A percentile compares a stretch with the other conserved stretches of the same genome.
These are phyloP conservation scores for Crithidia brevicula DNA, from an alignment of 208 protist genomes.

Conservation along the genomic window DNA sequence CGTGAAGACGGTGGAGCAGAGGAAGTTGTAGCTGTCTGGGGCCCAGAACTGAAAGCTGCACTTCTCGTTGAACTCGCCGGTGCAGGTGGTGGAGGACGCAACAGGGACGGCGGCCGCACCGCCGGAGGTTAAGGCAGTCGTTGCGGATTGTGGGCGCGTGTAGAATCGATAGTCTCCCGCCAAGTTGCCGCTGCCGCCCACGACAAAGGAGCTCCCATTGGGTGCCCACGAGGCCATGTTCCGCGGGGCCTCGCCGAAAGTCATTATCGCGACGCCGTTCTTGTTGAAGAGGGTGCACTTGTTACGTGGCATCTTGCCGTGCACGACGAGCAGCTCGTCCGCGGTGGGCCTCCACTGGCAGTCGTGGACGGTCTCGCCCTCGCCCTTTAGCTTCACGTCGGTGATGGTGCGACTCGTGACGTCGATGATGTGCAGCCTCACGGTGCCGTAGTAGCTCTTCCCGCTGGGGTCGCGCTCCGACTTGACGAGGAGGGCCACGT, in stretches of 20 bases:
- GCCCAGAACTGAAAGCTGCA: slow-evolving; percentile 84
- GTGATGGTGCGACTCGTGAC: slow-evolving; percentile 56
- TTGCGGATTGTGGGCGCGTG: slow-evolving; percentile 25
- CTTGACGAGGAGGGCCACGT: slow-evolving; percentile 74
- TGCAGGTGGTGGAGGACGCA: slow-evolving; percentile 36
- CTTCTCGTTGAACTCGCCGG: slow-evolving; percentile 86
- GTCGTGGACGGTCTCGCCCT: slow-evolving; percentile 88
- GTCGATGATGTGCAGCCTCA: slow-evolving; percentile 80
- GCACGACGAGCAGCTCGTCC: slow-evolving; percentile 89
- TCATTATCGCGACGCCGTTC: slow-evolving; percentile 76
- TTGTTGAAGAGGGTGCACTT: slow-evolving; percentile 90
- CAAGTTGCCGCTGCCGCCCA: slow-evolving; percentile 89
- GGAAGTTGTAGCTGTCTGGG: slow-evolving; percentile 82
- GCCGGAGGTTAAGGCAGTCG: neutral
- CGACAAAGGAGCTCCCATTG: slow-evolving; percentile 67
- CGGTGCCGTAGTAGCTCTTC: slow-evolving; percentile 92
- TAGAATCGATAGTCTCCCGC: slow-evolving; percentile 90
- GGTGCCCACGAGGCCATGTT: slow-evolving; percentile 86
- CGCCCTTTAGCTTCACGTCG: slow-evolving; percentile 69
- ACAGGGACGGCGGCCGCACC: slow-evolving; percentile 3
- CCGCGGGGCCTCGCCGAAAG: slow-evolving; percentile 84
- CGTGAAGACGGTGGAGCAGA: slow-evolving; percentile 84
- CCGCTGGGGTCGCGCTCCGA: slow-evolving; percentile 83
- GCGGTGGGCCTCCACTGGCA: slow-evolving; percentile 74
- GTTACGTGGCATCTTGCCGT: slow-evolving; percentile 91